These are phyloP conservation scores for Hirschfeldia incana DNA, from an alignment of 345 rosid species.

Conservation along the genomic window DNA sequence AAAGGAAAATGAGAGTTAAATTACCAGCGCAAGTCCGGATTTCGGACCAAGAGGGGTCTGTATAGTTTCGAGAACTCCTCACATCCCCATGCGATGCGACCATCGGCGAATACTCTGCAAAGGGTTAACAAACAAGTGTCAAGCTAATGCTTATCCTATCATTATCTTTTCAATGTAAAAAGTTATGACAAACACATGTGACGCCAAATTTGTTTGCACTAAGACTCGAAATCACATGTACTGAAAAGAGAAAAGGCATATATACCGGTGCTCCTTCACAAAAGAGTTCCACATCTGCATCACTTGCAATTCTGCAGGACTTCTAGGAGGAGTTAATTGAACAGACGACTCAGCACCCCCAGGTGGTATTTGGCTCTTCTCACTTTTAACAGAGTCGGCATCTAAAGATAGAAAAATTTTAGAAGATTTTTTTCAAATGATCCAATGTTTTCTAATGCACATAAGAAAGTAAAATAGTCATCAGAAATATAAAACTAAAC, in stretches of 20 bases:
- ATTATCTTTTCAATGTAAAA: neutral
- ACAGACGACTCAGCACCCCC: neutral
- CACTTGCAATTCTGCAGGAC: constrained; percentile 52
- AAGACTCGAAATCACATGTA: neutral
- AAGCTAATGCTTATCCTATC: neutral
- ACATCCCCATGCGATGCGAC: neutral
- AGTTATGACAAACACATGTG: neutral
- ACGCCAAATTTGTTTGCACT: neutral
- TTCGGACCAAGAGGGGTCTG: constrained; percentile 52
- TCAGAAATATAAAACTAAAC: neutral
- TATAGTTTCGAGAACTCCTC: neutral
- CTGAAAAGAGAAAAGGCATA: neutral
- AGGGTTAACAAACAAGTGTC: neutral
- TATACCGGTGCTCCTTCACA: neutral
- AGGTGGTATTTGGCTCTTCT: neutral
- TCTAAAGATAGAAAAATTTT: neutral
- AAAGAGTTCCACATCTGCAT: neutral
- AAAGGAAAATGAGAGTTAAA: neutral
- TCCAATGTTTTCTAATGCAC: constrained; percentile 29
- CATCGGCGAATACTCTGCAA: neutral
- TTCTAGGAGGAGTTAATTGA: neutral
- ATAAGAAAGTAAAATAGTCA: constrained; percentile 32
- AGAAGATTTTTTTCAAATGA: constrained; percentile 43
- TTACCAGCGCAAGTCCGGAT: constrained; percentile 73
- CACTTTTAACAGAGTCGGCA: neutral